Evolutionary conservation across 2,329 filamentous ascomycete species (phyloP), one percentile per base, ranked within the genome.

Genomic region (Colletotrichum brevisporum): DNA sequence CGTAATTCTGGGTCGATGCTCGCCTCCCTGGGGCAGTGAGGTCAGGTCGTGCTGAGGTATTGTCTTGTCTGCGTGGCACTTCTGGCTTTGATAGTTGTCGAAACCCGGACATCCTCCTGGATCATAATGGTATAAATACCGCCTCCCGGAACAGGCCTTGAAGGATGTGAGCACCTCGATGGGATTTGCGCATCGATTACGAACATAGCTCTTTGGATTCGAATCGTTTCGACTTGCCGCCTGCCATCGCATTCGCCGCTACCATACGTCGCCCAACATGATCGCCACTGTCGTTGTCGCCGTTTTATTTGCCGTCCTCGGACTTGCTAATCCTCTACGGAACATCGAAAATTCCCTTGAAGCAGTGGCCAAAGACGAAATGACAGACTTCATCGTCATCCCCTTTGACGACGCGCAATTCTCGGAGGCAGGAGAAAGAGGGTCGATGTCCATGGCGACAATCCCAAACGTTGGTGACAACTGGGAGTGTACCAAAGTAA

Each of bases 401-500:
- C 18, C 58, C 5, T 39, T 27, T 43, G 18, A 48, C n/a, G 48
- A 15, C 4, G 12, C 21, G 1, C 39, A 13, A 12, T 56, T 18
- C 15, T 18, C 26, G 9, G 13, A n/a, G 18, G 2, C 36, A 24
- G n/a, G 15, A 12, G 26, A 66, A 4, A 55, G 36, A 26, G 36
- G 10, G 2, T 27, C 45, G 13, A 26, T 15, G 8, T 5, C 9
- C 27, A 15, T 45, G 21, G 57, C 31, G 27, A 62, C 43, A 27
- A 67, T 67, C 13, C 63, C 63, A 2, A 50, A 50, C 31, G 45
- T 62, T 31, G 63, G 63, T 1, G 62, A 18, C 6, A 48, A 55
- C 10, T 67, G 63, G 63, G 15, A 15, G 27, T 67, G 63, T 57
- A 50, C 39, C n/a, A 10, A 41, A 2, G 63, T 66, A 21, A 47